These are phyloP conservation scores for Fusarium sulawesiense DNA, from an alignment of 2,329 filamentous ascomycete genomes.

Conservation along the genomic window DNA sequence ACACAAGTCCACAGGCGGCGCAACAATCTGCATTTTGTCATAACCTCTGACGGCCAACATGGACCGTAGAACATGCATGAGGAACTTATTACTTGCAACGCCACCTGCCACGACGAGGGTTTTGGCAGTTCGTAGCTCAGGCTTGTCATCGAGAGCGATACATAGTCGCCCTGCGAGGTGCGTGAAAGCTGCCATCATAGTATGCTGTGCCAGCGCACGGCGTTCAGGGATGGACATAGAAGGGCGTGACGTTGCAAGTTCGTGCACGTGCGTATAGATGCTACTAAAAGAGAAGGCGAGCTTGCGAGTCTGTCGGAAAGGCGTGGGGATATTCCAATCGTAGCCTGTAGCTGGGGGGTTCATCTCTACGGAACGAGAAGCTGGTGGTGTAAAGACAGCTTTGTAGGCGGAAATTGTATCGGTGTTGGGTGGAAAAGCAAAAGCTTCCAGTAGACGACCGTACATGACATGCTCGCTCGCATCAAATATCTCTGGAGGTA, in stretches of 20 bases:
- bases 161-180: slow-evolving; percentile 83
- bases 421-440: slow-evolving; percentile 70
- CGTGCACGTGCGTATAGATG: slow-evolving; percentile 66
- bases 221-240: slow-evolving; percentile 69
- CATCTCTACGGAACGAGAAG: slow-evolving; percentile 68
- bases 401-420: slow-evolving; percentile 46
- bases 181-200: slow-evolving; percentile 87
- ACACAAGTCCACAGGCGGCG: slow-evolving; percentile 82
- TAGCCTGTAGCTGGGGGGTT: slow-evolving; percentile 53
- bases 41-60: slow-evolving; percentile 75
- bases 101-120: slow-evolving; percentile 89
- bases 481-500: slow-evolving; percentile 71
- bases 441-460: slow-evolving; percentile 80
- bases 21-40: slow-evolving; percentile 69
- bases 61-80: slow-evolving; percentile 72
- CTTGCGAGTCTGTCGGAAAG: slow-evolving; percentile 67
- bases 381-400: slow-evolving; percentile 67
- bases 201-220: slow-evolving; percentile 74
- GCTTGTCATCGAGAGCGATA: slow-evolving; percentile 66
- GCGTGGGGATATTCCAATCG: slow-evolving; percentile 75
- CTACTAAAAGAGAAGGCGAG: slow-evolving; percentile 80
- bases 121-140: slow-evolving; percentile 53
- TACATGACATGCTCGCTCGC: slow-evolving; percentile 76
- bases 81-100: slow-evolving; percentile 85
- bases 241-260: slow-evolving; percentile 55